Base-by-base conservation (phyloP, 805 yeast species). In the Kregervanrija fluxuum region DNA sequence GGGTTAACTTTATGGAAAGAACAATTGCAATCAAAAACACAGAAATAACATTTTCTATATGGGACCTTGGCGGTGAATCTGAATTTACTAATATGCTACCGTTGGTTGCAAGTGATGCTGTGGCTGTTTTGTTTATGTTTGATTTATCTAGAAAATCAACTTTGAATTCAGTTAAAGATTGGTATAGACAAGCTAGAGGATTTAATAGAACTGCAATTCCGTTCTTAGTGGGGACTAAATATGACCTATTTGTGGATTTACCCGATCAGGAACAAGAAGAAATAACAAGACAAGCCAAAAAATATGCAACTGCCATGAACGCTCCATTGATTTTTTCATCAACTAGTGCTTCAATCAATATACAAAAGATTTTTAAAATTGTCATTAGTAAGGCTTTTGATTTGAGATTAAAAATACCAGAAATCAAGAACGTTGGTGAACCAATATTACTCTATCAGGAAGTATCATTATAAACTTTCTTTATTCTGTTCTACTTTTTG, bases 71-170 rank as follows among this genome's bases (percentile, higher is more conserved):
- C 17, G 99, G 99, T 1, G 95, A 90, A 55, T 77, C 86, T 42
- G 97, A 93, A 63, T 91, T 88, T 65, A 86, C 89, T 44, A 91
- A 91, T 61, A 91, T 91, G 99, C 69, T 93, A 35, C 96, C 97
- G 16, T 70, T 91, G 46, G 96, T 91, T 11, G 83, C 95, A 12
- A 80, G 84, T 51, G 97, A 90, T 49, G 93, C 98, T 0, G 93
- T 89, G 11, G 95, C 96, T 1, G 79, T 91, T 22, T 70, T 91
- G 37, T 89, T 90, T 56, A 80, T 86, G 82, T 91, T 85, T 69
- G 98, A 91, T 64, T 67, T 91, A 47, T 86, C 96, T 1, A 73
- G 96, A 38, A 86, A 85, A 50, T 78, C 89, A 28, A 87, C 96
- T 0, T 70, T 91, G 43, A 85, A 84, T 58, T 82, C 90, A n/a